Evolutionary conservation across 148 eudicot genomes (phyloP).

Genomic region (Fagopyrum homotropicum): DNA sequence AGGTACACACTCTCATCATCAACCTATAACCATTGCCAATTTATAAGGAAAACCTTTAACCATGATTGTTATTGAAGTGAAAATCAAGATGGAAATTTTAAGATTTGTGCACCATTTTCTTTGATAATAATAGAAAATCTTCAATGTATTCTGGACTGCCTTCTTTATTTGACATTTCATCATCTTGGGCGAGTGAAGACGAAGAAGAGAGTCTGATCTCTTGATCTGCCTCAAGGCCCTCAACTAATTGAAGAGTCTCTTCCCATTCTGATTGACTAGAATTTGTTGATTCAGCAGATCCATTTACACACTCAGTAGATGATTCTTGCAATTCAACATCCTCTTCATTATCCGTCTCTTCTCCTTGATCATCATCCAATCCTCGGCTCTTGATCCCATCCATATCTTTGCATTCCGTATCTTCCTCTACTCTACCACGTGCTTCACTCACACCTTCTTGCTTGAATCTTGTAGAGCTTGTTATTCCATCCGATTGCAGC

Average conservation of each 20-base stretch:
- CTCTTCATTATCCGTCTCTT: neutral
- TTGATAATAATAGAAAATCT: neutral
- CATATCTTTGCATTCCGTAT: conserved; percentile 8
- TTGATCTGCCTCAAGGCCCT: neutral
- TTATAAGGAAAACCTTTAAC: neutral
- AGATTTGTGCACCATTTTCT: conserved; percentile 1
- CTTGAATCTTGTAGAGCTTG: conserved; percentile 9
- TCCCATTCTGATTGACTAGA: conserved; percentile 20
- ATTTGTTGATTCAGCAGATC: conserved; percentile 28
- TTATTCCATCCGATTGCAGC: conserved; percentile 16
- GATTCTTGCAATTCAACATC: conserved; percentile 12
- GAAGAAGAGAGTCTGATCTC: conserved; percentile 3
- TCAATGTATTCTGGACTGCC: neutral
- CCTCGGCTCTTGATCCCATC: conserved; percentile 14
- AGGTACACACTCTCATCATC: conserved; percentile 21
- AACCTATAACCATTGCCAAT: conserved; percentile 10
- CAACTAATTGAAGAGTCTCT: neutral
- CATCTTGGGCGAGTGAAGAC: neutral
- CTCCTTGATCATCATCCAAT: neutral
- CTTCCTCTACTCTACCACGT: conserved; percentile 15
- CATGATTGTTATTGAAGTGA: neutral
- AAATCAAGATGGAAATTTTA: neutral
- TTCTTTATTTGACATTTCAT: neutral
- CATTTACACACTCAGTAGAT: conserved; percentile 29
- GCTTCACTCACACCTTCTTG: neutral